Percentiles rank a stretch among this genome's conserved stretches.
phyloP scores from a whole-genome alignment of 768 basidiomycete genomes.

The Saitozyma sp. region DNA sequence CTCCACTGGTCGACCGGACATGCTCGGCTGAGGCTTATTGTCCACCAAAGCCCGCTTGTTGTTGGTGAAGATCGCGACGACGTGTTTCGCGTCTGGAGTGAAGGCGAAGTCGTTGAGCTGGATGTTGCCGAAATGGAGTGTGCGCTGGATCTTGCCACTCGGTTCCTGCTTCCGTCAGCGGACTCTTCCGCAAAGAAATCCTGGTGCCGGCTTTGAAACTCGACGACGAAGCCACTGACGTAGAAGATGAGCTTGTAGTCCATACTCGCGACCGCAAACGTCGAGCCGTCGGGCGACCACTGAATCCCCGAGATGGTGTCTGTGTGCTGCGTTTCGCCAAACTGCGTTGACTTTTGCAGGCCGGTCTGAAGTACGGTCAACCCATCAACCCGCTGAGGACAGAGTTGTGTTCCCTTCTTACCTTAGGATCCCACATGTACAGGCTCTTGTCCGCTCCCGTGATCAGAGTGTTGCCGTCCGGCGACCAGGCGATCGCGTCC shows the following conservation, averaged over 20 bases:
- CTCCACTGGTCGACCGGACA: constrained; percentile 27
- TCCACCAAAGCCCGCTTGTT: constrained; percentile 29
- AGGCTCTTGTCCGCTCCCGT: constrained; percentile 78
- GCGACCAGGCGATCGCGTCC: constrained; percentile 85
- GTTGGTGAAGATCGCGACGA: constrained; percentile 73
- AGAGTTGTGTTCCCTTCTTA: constrained; percentile 47
- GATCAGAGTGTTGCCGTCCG: constrained; percentile 78
- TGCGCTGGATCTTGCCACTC: constrained; percentile 69
- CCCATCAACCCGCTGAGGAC: not conserved
- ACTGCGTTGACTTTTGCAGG: constrained; percentile 13
- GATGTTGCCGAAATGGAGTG: constrained; percentile 70
- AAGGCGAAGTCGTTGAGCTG: constrained; percentile 84
- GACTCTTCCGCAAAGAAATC: not conserved
- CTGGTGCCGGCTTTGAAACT: too few relatives aligned
- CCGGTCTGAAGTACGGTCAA: constrained; percentile 21
- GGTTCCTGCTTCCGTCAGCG: constrained; percentile 81
- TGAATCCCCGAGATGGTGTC: constrained; percentile 82
- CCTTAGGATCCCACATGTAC: constrained; percentile 88
- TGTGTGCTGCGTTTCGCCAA: constrained; percentile 56
- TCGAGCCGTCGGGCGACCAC: constrained; percentile 85
- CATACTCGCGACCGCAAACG: constrained; percentile 84
- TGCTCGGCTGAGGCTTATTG: constrained; percentile 34
- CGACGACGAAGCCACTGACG: too few relatives aligned
- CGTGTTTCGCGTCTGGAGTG: constrained; percentile 75
- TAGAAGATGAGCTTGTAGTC: constrained; percentile 65